Conservation (phyloP, 306 rosid genomes). For the Inga leiocalycina region DNA sequence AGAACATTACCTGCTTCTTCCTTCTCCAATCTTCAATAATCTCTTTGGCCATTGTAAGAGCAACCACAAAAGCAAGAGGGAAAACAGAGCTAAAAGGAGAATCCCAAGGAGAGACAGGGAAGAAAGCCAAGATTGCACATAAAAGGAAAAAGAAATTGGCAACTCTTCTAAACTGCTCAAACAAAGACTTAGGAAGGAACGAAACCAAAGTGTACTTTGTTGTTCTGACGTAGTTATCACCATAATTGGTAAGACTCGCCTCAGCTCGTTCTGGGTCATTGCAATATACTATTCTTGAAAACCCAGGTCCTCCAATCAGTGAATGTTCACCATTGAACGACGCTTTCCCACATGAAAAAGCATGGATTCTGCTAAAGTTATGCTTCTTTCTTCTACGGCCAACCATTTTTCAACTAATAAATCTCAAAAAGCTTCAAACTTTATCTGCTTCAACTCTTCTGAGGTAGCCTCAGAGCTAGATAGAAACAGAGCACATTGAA, state of each 20-base stretch:
- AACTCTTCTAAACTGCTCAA: slow-evolving; percentile 92
- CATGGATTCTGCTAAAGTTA: slow-evolving; percentile 84
- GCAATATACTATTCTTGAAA: slow-evolving; percentile 80
- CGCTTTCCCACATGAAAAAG: slow-evolving; percentile 71
- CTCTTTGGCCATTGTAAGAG: slow-evolving; percentile 92
- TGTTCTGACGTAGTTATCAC: slow-evolving; percentile 79
- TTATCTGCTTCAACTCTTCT: not conserved
- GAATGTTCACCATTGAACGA: slow-evolving; percentile 76
- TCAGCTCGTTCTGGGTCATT: slow-evolving; percentile 68
- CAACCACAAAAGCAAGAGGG: slow-evolving; percentile 82
- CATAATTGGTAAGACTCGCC: slow-evolving; percentile 49
- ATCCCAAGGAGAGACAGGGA: slow-evolving; percentile 75
- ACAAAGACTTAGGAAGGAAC: slow-evolving; percentile 82
- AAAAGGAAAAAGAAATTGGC: slow-evolving; percentile 86
- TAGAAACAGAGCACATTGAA: not conserved
- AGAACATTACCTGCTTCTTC: slow-evolving; percentile 73
- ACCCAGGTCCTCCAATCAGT: slow-evolving; percentile 93
- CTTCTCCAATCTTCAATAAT: slow-evolving; percentile 80
- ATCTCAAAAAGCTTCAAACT: not conserved
- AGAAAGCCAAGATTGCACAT: slow-evolving; percentile 75
- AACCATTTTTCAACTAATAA: slow-evolving; percentile 43
- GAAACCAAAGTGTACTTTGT: slow-evolving; percentile 85
- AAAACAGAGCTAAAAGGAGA: slow-evolving; percentile 76
- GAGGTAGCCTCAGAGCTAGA: not conserved
- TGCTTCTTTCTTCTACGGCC: slow-evolving; percentile 64